phyloP scores from a whole-genome alignment of 2,329 filamentous ascomycete genomes.

The Diaporthe humulicola region DNA sequence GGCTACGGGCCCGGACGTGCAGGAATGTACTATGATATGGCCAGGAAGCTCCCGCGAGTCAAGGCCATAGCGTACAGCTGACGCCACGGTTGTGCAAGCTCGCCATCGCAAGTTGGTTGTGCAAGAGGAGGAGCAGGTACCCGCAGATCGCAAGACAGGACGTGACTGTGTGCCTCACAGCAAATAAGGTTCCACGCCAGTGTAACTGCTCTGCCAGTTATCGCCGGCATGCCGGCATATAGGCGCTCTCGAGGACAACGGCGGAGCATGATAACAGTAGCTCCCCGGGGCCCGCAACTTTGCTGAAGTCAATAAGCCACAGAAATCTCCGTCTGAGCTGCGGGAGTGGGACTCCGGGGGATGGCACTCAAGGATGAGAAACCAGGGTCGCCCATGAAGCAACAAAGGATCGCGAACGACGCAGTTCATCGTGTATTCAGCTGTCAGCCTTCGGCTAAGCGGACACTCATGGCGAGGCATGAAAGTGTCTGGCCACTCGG shows the following conservation, averaged over 20 bases:
- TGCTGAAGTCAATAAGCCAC: conserved; percentile 19
- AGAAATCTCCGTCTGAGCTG: conserved; percentile 19
- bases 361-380: conserved; percentile 1
- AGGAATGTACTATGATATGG: conserved; percentile 15
- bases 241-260: not conserved
- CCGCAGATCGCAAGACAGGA: conserved; percentile 32
- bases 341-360: conserved; percentile 8
- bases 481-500: not conserved
- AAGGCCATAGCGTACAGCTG: conserved; percentile 5
- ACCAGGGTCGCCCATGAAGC: conserved; percentile 20
- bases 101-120: not conserved
- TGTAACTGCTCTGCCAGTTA: conserved; percentile 1
- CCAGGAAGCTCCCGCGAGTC: conserved; percentile 10
- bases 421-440: not conserved
- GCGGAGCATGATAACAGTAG: not conserved
- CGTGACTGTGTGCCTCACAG: conserved; percentile 29
- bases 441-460: not conserved
- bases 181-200: conserved; percentile 25
- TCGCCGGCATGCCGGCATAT: conserved; percentile 11
- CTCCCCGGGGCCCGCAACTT: conserved; percentile 25
- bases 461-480: not conserved
- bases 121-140: conserved; percentile 28
- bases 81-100: conserved; percentile 23
- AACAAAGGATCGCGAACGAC: not conserved
- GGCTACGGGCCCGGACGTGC: not conserved